These are phyloP conservation scores for Populus tremula DNA, from an alignment of 345 rosid genomes.

Conservation along the genomic window DNA sequence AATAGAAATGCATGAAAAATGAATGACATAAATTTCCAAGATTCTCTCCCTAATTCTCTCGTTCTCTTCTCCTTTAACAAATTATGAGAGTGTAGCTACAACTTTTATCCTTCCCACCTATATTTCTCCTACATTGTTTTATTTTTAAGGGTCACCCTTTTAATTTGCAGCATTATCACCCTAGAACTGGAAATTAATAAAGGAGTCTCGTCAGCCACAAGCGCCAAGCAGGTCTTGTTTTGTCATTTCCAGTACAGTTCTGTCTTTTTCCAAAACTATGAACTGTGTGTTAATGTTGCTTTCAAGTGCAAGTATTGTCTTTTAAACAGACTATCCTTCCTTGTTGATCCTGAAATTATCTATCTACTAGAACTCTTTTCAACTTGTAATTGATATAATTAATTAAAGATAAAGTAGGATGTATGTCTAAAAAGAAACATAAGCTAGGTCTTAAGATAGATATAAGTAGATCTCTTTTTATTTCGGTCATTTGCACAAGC, in stretches of 20 bases:
- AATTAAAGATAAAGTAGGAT: background rate
- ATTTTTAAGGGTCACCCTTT: too few species aligned
- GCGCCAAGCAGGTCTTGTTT: slow-evolving; percentile 52
- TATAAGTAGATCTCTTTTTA: background rate
- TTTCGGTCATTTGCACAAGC: background rate
- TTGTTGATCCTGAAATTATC: background rate
- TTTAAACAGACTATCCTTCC: slow-evolving; percentile 34
- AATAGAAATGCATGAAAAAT: too few species aligned
- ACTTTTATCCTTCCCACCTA: too few species aligned
- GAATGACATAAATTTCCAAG: too few species aligned
- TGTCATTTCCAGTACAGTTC: slow-evolving; percentile 21
- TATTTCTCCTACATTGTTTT: too few species aligned
- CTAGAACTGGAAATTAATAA: slow-evolving; percentile 72
- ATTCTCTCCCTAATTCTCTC: too few species aligned
- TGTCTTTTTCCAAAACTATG: slow-evolving; percentile 57
- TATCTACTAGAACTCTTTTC: background rate
- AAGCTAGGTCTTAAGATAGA: background rate
- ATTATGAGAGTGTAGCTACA: too few species aligned
- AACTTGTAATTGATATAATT: background rate
- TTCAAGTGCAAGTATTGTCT: slow-evolving; percentile 61
- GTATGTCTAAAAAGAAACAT: background rate
- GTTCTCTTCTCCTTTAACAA: too few species aligned
- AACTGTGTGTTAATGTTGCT: slow-evolving; percentile 65
- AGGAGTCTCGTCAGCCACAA: slow-evolving; percentile 71
- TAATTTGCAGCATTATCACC: slow-evolving; percentile 23